Evolutionary conservation across 1,139 yeast genomes (phyloP).

Genomic region (Yamadazyma triangularis): DNA sequence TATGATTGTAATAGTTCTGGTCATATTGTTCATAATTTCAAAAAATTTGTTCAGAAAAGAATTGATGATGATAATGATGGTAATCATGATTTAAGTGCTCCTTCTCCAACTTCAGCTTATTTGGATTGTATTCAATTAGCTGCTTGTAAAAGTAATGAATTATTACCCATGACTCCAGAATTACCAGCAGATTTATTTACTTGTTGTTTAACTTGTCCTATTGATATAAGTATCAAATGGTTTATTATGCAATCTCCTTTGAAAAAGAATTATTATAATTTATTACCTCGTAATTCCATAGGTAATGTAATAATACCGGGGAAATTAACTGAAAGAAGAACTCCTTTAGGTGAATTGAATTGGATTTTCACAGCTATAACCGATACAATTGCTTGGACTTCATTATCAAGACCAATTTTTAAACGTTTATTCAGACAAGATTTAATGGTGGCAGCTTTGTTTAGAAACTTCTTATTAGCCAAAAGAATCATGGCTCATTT

Average conservation of each 20-base stretch:
- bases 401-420: conserved; percentile 81
- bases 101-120: conserved; percentile 66
- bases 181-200: conserved; percentile 95
- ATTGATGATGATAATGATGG: conserved; percentile 83
- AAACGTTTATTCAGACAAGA: conserved; percentile 91
- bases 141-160: conserved; percentile 84
- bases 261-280: conserved; percentile 57
- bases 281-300: conserved; percentile 45
- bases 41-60: conserved; percentile 85
- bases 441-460: conserved; percentile 92
- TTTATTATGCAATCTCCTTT: conserved; percentile 81
- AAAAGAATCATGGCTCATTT: conserved; percentile 91
- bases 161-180: conserved; percentile 89
- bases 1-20: conserved; percentile 97
- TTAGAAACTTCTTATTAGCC: conserved; percentile 86
- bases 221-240: conserved; percentile 90
- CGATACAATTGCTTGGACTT: conserved; percentile 97
- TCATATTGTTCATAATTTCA: conserved; percentile 84
- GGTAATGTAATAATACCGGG: conserved; percentile 82
- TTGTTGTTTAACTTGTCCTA: conserved; percentile 92
- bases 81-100: conserved; percentile 59
- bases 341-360: conserved; percentile 92
- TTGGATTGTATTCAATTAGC: conserved; percentile 91
- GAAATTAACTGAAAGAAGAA: conserved; percentile 82
- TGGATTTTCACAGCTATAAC: conserved; percentile 99